These are phyloP conservation scores for Pyricularia sp. DNA, from an alignment of 2,329 filamentous ascomycete genomes.

Conservation along the genomic window DNA sequence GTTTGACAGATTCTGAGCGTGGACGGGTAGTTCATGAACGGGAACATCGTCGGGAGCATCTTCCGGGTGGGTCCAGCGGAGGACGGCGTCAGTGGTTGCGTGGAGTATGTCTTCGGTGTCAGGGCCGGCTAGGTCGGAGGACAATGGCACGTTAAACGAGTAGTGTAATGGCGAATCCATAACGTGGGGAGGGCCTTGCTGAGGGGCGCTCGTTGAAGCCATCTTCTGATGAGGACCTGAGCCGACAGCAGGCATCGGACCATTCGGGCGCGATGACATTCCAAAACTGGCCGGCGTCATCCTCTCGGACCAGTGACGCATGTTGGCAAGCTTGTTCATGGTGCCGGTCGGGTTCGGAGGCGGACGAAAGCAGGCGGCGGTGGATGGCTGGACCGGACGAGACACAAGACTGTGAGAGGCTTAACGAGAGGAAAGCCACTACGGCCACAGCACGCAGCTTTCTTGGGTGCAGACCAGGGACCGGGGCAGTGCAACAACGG, in stretches of 20 bases:
- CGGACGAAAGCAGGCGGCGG: background rate
- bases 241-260: conserved; percentile 46
- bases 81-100: conserved; percentile 76
- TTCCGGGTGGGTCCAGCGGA: conserved; percentile 89
- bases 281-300: conserved; percentile 56
- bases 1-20: conserved; percentile 75
- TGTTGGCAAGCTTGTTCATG: conserved; percentile 62
- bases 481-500: conserved; percentile 10
- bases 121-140: conserved; percentile 83
- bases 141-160: conserved; percentile 95
- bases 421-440: conserved; percentile 7
- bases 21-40: conserved; percentile 84
- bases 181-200: conserved; percentile 58
- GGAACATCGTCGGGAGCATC: conserved; percentile 77
- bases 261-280: conserved; percentile 48
- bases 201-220: conserved; percentile 38
- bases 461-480: background rate
- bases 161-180: conserved; percentile 77
- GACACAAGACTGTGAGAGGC: conserved; percentile 1
- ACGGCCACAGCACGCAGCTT: conserved; percentile 2
- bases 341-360: conserved; percentile 16
- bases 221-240: conserved; percentile 43
- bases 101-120: conserved; percentile 93
- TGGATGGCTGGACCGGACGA: conserved; percentile 4
- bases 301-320: conserved; percentile 64